Evolutionary conservation across 345 rosid species (phyloP).

Genomic region (Carallia brachiata): DNA sequence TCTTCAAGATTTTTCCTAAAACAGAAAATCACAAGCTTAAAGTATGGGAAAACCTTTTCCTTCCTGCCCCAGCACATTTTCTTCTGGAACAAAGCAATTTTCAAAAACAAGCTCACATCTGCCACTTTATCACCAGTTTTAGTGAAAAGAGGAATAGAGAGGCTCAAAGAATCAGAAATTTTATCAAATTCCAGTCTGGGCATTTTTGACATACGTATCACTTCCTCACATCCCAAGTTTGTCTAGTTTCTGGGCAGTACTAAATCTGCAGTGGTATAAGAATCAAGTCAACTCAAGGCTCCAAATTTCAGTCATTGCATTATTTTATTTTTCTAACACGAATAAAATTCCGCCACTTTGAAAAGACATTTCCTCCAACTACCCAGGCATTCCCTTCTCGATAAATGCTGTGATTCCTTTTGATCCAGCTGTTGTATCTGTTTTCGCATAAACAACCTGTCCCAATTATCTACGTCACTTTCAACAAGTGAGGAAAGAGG

Average conservation of each 20-base stretch:
- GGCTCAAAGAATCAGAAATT: constrained; percentile 6
- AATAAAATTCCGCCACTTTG: not conserved
- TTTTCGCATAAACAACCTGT: constrained; percentile 88
- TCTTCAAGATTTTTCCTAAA: not conserved
- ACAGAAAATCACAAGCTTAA: constrained; percentile 14
- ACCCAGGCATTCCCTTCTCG: constrained; percentile 97
- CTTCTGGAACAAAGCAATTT: constrained; percentile 82
- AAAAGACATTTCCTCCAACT: constrained; percentile 14
- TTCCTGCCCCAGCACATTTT: constrained; percentile 81
- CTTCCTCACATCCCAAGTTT: constrained; percentile 99
- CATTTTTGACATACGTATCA: constrained; percentile 61
- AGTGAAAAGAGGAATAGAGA: constrained; percentile 25
- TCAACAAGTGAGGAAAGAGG: constrained; percentile 7
- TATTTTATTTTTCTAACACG: not conserved
- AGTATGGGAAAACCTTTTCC: constrained; percentile 73
- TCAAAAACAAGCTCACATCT: constrained; percentile 97
- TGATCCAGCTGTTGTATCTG: constrained; percentile 64
- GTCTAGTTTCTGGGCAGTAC: constrained; percentile 94
- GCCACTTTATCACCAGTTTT: constrained; percentile 33
- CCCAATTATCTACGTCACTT: constrained; percentile 17
- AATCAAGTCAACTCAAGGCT: not conserved
- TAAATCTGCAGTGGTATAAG: constrained; percentile 59
- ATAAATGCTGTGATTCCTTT: constrained; percentile 95
- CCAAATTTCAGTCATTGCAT: not conserved
- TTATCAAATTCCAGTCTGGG: constrained; percentile 19